Evolutionary conservation across 305 asterid species (phyloP).

Genomic region (Fraxinus xanthoxyloides): DNA sequence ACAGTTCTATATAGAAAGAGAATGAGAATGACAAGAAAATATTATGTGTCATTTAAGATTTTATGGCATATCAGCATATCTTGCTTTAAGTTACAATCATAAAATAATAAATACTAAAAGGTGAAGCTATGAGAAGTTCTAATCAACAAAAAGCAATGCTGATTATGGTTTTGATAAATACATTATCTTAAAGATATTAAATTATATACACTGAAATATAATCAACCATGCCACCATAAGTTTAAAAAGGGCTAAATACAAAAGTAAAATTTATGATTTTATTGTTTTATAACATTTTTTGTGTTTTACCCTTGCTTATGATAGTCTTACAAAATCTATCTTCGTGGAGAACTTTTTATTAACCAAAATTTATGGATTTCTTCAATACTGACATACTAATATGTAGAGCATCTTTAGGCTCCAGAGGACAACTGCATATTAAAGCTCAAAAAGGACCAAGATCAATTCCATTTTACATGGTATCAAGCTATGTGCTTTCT

Average conservation of each 20-base stretch:
- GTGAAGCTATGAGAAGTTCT: not conserved
- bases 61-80: not conserved
- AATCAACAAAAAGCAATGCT: not conserved
- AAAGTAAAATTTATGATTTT: not conserved
- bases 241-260: not conserved
- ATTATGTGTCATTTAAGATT: not conserved
- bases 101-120: not conserved
- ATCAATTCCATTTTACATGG: not conserved
- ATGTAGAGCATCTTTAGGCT: not conserved
- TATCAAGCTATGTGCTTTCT: not conserved
- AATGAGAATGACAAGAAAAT: not conserved
- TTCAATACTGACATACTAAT: not conserved
- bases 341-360: not conserved
- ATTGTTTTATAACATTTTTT: not conserved
- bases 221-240: not conserved
- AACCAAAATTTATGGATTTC: not conserved
- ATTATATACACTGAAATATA: not conserved
- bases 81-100: not conserved
- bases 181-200: not conserved
- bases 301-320: conserved; percentile 12
- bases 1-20: conserved; percentile 5
- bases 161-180: not conserved
- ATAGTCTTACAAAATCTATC: not conserved
- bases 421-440: not conserved
- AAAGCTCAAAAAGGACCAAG: not conserved